Evolutionary conservation across 2,329 filamentous ascomycete genomes (phyloP).

Genomic region (Fusarium nelsonii): DNA sequence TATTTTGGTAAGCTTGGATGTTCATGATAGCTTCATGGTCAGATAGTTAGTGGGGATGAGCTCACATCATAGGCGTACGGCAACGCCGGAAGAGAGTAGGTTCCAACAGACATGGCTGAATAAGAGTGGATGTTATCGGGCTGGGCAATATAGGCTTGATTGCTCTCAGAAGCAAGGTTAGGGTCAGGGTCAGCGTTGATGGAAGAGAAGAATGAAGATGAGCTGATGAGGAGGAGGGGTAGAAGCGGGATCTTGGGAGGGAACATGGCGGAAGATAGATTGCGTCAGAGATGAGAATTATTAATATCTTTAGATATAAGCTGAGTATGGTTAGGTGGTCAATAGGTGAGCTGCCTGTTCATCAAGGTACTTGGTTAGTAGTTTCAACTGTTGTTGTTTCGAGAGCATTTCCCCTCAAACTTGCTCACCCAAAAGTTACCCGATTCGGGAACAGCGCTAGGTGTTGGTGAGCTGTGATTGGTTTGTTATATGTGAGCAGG

Average conservation of each 20-base stretch:
- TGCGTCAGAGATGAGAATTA: constrained; percentile 35
- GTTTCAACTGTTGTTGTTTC: constrained; percentile 18
- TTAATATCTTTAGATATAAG: background rate
- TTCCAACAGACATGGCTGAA: constrained; percentile 54
- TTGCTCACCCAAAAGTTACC: constrained; percentile 48
- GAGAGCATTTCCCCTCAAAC: constrained; percentile 44
- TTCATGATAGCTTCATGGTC: background rate
- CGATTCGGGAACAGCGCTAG: constrained; percentile 44
- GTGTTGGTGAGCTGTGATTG: constrained; percentile 48
- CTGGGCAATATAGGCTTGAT: constrained; percentile 6
- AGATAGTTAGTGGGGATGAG: constrained; percentile 11
- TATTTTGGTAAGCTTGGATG: background rate
- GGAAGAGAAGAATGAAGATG: constrained; percentile 6
- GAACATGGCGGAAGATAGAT: constrained; percentile 30
- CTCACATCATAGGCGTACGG: constrained; percentile 79
- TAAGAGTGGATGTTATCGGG: constrained; percentile 3
- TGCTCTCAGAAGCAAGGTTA: constrained; percentile 7
- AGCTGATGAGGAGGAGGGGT: constrained; percentile 38
- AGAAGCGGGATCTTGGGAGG: constrained; percentile 21
- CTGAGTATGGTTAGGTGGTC: background rate
- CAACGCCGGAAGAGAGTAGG: constrained; percentile 72
- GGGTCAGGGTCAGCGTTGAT: constrained; percentile 3
- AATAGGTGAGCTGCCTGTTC: constrained; percentile 2
- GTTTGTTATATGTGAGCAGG: constrained; percentile 38
- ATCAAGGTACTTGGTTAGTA: constrained; percentile 33